These are phyloP conservation scores for Penicillium freii DNA, from an alignment of 2,329 filamentous ascomycete genomes.

Conservation along the genomic window DNA sequence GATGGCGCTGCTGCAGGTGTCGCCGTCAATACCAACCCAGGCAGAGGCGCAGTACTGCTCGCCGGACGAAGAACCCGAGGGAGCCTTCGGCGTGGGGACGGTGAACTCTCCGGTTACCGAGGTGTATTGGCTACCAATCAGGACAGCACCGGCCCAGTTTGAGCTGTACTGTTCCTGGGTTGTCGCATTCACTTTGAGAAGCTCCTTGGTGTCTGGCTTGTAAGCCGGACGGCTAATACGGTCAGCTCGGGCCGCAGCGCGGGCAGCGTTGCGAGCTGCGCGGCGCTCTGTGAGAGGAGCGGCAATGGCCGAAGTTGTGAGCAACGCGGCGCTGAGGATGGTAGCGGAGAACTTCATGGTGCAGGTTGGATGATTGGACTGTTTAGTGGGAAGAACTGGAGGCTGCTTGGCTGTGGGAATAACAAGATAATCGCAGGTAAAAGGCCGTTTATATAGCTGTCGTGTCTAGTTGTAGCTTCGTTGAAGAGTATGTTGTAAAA, in stretches of 20 bases:
- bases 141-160: slow-evolving; percentile 60
- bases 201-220: slow-evolving; percentile 27
- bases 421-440: background rate
- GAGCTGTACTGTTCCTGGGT: slow-evolving; percentile 48
- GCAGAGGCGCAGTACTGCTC: slow-evolving; percentile 48
- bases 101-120: slow-evolving; percentile 53
- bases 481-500: too few species aligned
- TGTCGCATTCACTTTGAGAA: slow-evolving; percentile 34
- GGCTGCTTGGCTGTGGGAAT: background rate
- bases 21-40: slow-evolving; percentile 61
- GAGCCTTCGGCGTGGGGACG: slow-evolving; percentile 47
- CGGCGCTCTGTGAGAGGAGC: slow-evolving; percentile 47
- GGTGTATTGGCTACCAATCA: slow-evolving; percentile 51
- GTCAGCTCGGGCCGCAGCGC: slow-evolving; percentile 25
- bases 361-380: background rate
- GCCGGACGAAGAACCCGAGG: slow-evolving; percentile 33
- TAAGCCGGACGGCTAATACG: slow-evolving; percentile 33
- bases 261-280: slow-evolving; percentile 27
- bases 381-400: background rate
- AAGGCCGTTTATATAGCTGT: background rate
- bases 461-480: background rate
- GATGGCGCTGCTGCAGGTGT: slow-evolving; percentile 53
- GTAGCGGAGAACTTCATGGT: slow-evolving; percentile 53
- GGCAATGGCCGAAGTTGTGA: slow-evolving; percentile 46
- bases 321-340: slow-evolving; percentile 38